phyloP scores from a whole-genome alignment of 306 rosid species.

The Sindora glabra region DNA sequence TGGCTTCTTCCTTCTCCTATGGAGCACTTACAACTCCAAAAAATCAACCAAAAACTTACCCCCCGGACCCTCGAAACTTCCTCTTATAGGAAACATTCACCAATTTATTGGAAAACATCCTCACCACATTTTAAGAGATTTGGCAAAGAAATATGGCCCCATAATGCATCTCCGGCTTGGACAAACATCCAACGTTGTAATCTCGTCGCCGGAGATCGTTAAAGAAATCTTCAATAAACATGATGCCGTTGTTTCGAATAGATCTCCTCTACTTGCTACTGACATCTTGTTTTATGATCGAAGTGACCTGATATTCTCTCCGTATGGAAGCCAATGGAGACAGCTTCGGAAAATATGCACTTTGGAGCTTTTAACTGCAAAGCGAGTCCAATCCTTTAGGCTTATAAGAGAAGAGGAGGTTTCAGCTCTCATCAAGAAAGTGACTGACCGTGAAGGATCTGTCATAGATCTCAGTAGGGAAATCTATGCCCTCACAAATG shows the following conservation, averaged over 20 bases:
- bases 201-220: no score
- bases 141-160: no score
- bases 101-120: neutral
- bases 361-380: conserved; percentile 10
- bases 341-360: conserved; percentile 23
- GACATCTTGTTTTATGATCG: neutral
- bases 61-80: conserved; percentile 5
- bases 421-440: conserved; percentile 13
- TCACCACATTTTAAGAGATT: neutral
- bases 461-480: conserved; percentile 4
- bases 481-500: conserved; percentile 1
- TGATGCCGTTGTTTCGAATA: conserved; percentile 18
- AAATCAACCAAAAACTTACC: neutral
- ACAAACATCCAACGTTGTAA: no score
- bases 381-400: conserved; percentile 11
- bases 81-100: conserved; percentile 4
- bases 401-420: conserved; percentile 7
- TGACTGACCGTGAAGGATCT: conserved; percentile 17
- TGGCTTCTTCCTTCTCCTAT: no score
- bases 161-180: no score
- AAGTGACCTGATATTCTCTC: conserved; percentile 3
- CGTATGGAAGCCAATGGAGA: conserved; percentile 22
- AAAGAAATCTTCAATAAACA: conserved; percentile 31
- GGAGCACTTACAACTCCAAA: neutral
- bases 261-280: conserved; percentile 16